These are phyloP conservation scores for Chalciporus chontae DNA, from an alignment of 768 basidiomycete species.

Conservation along the genomic window DNA sequence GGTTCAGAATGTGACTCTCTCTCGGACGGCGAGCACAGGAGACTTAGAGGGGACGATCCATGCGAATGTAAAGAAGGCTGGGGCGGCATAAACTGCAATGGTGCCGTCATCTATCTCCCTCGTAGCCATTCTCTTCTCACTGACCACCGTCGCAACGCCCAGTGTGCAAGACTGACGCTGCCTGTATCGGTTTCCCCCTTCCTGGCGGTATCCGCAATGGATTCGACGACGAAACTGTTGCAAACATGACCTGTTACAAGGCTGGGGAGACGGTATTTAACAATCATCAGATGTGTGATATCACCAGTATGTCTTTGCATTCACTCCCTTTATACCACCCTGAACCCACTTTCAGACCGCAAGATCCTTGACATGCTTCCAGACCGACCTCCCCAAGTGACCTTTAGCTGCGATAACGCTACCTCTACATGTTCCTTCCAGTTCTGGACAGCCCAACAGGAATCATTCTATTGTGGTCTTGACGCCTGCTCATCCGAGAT, in stretches of 20 bases:
- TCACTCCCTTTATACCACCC: neutral
- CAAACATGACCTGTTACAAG: conserved; percentile 90
- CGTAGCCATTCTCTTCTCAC: neutral
- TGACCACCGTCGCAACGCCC: conserved; percentile 1
- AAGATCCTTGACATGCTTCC: conserved; percentile 94
- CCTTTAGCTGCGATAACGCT: conserved; percentile 80
- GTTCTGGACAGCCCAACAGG: conserved; percentile 94
- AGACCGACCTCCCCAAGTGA: conserved; percentile 89
- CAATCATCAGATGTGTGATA: conserved; percentile 97
- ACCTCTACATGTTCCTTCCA: conserved; percentile 83
- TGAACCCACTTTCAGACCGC: conserved; percentile 53
- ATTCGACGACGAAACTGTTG: conserved; percentile 38
- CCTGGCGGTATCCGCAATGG: conserved; percentile 37
- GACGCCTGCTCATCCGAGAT: conserved; percentile 57
- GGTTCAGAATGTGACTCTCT: conserved; percentile 87
- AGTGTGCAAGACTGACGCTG: conserved; percentile 85
- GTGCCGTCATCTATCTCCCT: conserved; percentile 39
- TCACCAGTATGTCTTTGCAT: conserved; percentile 71
- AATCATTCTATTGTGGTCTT: conserved; percentile 94
- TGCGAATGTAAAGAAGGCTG: conserved; percentile 95
- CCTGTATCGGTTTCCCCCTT: conserved; percentile 79
- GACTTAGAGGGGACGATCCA: conserved; percentile 68
- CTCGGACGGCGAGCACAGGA: conserved; percentile 82
- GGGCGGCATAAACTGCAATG: conserved; percentile 97
- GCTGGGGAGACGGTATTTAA: conserved; percentile 92